These are phyloP conservation scores for Talaromyces adpressus DNA, from an alignment of 495 filamentous ascomycete genomes.

Conservation along the genomic window DNA sequence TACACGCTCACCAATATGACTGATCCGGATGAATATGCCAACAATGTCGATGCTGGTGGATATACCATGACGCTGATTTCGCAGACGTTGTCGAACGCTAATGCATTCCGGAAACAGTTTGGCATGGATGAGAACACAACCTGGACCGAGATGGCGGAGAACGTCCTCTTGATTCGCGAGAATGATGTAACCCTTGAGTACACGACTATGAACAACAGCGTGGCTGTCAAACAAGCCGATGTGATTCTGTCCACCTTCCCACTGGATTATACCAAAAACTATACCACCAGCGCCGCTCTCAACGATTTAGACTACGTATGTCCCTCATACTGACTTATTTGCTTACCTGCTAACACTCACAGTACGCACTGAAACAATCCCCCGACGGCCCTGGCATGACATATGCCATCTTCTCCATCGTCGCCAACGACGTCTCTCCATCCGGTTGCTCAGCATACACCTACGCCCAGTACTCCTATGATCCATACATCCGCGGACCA, in stretches of 20 bases:
- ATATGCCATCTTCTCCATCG: slow-evolving; percentile 57
- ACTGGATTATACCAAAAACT: slow-evolving; percentile 46
- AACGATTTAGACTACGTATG: slow-evolving; percentile 51
- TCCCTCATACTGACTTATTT: background rate
- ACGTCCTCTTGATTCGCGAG: slow-evolving; percentile 45
- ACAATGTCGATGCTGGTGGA: slow-evolving; percentile 61
- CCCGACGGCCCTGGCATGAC: slow-evolving; percentile 60
- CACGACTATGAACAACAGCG: slow-evolving; percentile 54
- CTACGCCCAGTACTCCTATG: slow-evolving; percentile 54
- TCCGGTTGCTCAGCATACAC: slow-evolving; percentile 59
- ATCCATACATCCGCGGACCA: slow-evolving; percentile 42
- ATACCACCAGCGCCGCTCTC: slow-evolving; percentile 42
- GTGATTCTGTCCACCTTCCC: slow-evolving; percentile 55
- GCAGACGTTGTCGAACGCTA: slow-evolving; percentile 48
- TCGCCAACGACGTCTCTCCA: slow-evolving; percentile 49
- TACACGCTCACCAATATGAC: slow-evolving; percentile 64
- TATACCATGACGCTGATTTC: slow-evolving; percentile 66
- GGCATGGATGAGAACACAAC: slow-evolving; percentile 43
- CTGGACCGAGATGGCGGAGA: slow-evolving; percentile 45
- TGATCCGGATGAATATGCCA: slow-evolving; percentile 74
- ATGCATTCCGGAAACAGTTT: slow-evolving; percentile 49
- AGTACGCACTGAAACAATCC: slow-evolving; percentile 59
- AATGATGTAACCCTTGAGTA: slow-evolving; percentile 69
- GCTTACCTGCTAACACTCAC: slow-evolving; percentile 6
- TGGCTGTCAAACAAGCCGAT: slow-evolving; percentile 60